Evolutionary conservation across 345 rosid species (phyloP), one percentile per base, ranked within the genome.

Genomic region (Pistacia integerrima): DNA sequence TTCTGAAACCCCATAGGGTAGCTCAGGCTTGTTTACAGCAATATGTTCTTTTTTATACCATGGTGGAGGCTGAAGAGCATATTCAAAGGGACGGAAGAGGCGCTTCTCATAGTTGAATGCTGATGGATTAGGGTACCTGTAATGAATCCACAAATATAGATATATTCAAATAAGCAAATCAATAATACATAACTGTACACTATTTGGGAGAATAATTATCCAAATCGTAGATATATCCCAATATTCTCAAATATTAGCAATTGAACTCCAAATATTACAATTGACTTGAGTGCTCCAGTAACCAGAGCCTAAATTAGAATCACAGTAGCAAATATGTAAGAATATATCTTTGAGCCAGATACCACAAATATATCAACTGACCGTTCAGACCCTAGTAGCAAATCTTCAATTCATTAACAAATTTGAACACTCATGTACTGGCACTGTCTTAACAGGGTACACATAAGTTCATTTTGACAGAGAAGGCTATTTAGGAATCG

Each of bases 51-150:
- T 84, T 80, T 85, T 93, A 80, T 88, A 94, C 88, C 92, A 96
- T 13, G 85, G 77, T 14, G 99, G 99, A 78, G 98, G 99, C 84
- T 92, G 97, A 55, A 96, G 88, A 33, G 99, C 99, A 88, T 89
- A 91, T 82, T 96, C 99, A 82, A 96, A 96, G 63, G 99, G 99
- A 77, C 90, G 71, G 82, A 96, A 92, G 66, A 96, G 85, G 79
- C 99, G 94, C 82, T 80, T 91, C 83, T 93, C 97, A 75, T 96
- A 96, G 30, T 97, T 90, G 79, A 92, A 96, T 69, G 87, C 78
- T 65, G 98, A 96, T 20, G 99, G 99, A 89, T 96, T 96, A 58
- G 99, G 99, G 78, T 96, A 96, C 77, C 99, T 96, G 81, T 67
- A 79, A 76, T 33, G 64, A 65, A 69, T 64, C 46, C 72, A 79